Conservation (phyloP, 306 rosid genomes). For the Rosa multiflora region DNA sequence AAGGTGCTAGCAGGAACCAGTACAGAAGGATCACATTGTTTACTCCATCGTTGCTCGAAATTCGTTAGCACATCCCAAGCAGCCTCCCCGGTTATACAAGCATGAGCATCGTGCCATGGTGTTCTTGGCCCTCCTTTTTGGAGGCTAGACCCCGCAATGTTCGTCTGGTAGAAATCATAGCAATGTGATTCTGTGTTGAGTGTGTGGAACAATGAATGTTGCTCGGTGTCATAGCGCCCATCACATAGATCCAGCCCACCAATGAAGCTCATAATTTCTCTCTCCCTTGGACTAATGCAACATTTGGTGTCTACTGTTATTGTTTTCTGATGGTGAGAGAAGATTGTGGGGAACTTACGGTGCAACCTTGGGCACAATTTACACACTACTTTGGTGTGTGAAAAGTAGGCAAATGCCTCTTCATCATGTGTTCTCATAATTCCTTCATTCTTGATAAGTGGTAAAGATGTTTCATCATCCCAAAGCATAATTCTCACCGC, state of each 20-base stretch:
- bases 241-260: constrained; percentile 90
- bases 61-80: constrained; percentile 88
- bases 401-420: constrained; percentile 71
- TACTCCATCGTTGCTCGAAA: constrained; percentile 90
- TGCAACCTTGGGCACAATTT: constrained; percentile 74
- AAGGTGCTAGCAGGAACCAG: constrained; percentile 57
- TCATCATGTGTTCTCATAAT: constrained; percentile 88
- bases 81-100: constrained; percentile 79
- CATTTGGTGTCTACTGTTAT: constrained; percentile 58
- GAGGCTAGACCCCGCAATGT: constrained; percentile 65
- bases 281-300: constrained; percentile 34
- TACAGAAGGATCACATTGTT: constrained; percentile 66
- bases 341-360: constrained; percentile 63
- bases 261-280: constrained; percentile 78
- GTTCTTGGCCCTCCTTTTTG: constrained; percentile 89
- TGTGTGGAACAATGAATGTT: constrained; percentile 75
- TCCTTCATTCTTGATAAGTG: constrained; percentile 73
- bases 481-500: constrained; percentile 86
- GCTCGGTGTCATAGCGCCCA: constrained; percentile 86
- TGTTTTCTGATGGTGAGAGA: constrained; percentile 92
- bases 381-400: constrained; percentile 72
- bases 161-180: constrained; percentile 77
- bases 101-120: constrained; percentile 98
- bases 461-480: constrained; percentile 91
- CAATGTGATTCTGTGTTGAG: constrained; percentile 53